Percentiles rank a stretch among this genome's conserved stretches.
Evolutionary conservation across 1,284 basidiomycete genomes (phyloP).

Genomic region (Cutaneotrichosporon arboriforme): DNA sequence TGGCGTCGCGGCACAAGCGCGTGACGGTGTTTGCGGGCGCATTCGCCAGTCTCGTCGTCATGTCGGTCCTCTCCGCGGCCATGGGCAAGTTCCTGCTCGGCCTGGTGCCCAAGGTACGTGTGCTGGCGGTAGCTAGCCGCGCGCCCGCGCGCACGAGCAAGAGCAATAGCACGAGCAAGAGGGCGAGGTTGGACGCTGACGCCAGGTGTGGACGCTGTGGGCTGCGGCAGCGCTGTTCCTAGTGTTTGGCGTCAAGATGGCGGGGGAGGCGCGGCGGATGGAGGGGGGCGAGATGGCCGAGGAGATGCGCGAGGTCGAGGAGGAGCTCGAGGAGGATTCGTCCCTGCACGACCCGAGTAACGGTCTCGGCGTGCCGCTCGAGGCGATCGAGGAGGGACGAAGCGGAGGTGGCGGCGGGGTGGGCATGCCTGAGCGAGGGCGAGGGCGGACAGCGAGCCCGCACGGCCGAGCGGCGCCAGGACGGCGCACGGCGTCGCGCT

Average conservation of each 20-base stretch:
- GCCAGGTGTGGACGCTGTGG: conserved; percentile 41
- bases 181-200: conserved; percentile 1
- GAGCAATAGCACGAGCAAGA: too few species aligned
- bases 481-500: background rate
- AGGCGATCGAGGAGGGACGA: conserved; percentile 40
- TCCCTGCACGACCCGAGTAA: conserved; percentile 23
- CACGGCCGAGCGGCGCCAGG: background rate
- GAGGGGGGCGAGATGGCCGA: conserved; percentile 67
- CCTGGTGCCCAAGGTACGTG: conserved; percentile 63
- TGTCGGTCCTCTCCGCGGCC: conserved; percentile 84
- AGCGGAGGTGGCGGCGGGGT: background rate
- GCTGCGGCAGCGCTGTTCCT: conserved; percentile 75
- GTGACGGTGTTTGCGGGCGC: conserved; percentile 83
- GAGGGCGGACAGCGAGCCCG: background rate
- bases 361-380: conserved; percentile 28
- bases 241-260: conserved; percentile 79
- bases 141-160: too few species aligned
- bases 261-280: conserved; percentile 74
- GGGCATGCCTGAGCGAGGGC: background rate
- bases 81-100: conserved; percentile 80
- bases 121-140: too few species aligned
- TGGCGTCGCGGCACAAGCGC: conserved; percentile 89
- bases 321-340: conserved; percentile 61
- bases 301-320: conserved; percentile 86
- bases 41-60: conserved; percentile 78